Conservation (phyloP, 352 stramenopile genomes). For the Phytophthora multivora region DNA sequence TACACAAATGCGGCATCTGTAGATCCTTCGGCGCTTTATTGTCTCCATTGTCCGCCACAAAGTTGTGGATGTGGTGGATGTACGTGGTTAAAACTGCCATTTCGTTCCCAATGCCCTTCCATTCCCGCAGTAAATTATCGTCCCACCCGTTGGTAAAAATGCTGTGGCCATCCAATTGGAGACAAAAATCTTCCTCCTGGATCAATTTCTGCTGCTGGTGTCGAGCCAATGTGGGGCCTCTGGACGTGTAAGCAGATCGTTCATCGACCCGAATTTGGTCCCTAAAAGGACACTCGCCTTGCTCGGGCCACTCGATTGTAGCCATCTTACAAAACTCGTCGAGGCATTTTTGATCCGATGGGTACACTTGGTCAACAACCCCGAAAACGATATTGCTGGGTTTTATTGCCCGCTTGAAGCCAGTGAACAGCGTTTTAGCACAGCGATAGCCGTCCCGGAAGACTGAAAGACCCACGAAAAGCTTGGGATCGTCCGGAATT, state of each 20-base stretch:
- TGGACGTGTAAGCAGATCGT: conserved; percentile 65
- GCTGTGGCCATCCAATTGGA: conserved; percentile 80
- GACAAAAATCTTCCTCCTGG: conserved; percentile 74
- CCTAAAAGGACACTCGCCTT: conserved; percentile 58
- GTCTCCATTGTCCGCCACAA: conserved; percentile 70
- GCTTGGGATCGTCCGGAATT: conserved; percentile 37
- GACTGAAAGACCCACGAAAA: conserved; percentile 75
- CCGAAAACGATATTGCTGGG: conserved; percentile 73
- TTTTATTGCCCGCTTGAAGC: conserved; percentile 58
- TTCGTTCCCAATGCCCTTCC: conserved; percentile 70
- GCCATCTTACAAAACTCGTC: conserved; percentile 77
- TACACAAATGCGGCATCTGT: conserved; percentile 73
- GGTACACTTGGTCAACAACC: conserved; percentile 79
- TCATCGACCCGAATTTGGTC: conserved; percentile 74
- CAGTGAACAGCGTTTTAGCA: conserved; percentile 75
- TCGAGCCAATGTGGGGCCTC: conserved; percentile 69
- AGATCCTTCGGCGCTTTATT: conserved; percentile 60
- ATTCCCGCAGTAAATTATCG: conserved; percentile 65
- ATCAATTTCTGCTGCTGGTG: conserved; percentile 81
- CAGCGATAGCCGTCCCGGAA: conserved; percentile 80
- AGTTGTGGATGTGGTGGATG: conserved; percentile 80
- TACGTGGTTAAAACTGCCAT: conserved; percentile 86
- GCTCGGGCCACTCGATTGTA: conserved; percentile 53
- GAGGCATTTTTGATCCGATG: conserved; percentile 63
- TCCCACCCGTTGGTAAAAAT: conserved; percentile 89